A percentile compares a stretch with the other conserved stretches of the same genome.
Evolutionary conservation across 306 rosid genomes (phyloP).

Genomic region (Dryas drummondii): DNA sequence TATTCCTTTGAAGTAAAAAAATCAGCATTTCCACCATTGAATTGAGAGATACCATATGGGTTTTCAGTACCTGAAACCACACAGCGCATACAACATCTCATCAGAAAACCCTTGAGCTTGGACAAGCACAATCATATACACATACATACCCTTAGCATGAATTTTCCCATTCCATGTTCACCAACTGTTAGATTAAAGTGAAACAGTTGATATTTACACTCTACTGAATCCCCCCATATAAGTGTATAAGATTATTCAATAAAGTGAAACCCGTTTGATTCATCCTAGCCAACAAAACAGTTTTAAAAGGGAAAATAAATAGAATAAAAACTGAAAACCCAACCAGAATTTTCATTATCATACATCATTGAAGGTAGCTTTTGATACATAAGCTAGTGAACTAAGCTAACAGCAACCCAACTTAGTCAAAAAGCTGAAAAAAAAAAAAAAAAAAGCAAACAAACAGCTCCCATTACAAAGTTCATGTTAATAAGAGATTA

Average conservation of each 20-base stretch:
- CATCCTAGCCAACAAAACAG: background rate
- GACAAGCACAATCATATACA: background rate
- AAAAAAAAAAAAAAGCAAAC: background rate
- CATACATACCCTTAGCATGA: background rate
- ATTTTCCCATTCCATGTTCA: background rate
- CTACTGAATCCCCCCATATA: background rate
- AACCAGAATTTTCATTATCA: background rate
- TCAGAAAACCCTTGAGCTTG: conserved; percentile 1
- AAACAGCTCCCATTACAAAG: background rate
- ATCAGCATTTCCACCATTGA: conserved; percentile 7
- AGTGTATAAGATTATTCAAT: background rate
- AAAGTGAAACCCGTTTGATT: background rate
- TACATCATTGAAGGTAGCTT: background rate
- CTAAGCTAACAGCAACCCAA: background rate
- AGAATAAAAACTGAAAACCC: background rate
- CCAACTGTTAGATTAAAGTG: background rate
- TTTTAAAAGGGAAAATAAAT: background rate
- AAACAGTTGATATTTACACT: background rate
- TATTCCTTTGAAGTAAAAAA: conserved; percentile 1
- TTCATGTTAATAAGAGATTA: too few relatives aligned
- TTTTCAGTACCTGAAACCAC: conserved; percentile 29
- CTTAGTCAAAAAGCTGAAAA: background rate
- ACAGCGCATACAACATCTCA: background rate
- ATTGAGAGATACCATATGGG: conserved; percentile 7
- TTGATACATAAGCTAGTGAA: conserved; percentile 1